These are phyloP conservation scores for Phytophthora pluvialis DNA, from an alignment of 352 stramenopile species.

Conservation along the genomic window DNA sequence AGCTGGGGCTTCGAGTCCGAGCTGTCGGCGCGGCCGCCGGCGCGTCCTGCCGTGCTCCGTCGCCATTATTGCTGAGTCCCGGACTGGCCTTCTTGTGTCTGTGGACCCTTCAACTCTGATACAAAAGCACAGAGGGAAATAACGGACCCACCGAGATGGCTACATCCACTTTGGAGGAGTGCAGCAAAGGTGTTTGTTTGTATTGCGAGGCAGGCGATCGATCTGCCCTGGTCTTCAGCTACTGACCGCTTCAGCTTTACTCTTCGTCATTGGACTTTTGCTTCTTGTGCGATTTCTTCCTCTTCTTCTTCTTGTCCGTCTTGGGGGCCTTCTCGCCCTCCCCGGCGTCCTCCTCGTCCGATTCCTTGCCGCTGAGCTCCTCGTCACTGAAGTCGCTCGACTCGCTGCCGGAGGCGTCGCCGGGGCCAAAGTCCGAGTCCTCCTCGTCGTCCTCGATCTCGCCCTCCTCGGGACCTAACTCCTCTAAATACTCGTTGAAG, in stretches of 20 bases:
- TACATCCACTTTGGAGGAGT: slow-evolving; percentile 9
- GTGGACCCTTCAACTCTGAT: slow-evolving; percentile 7
- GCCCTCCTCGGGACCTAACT: slow-evolving; percentile 80
- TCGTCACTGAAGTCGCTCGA: slow-evolving; percentile 89
- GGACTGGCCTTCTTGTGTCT: slow-evolving; percentile 17
- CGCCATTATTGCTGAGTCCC: background rate
- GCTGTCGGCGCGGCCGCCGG: slow-evolving; percentile 14
- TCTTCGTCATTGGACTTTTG: slow-evolving; percentile 42
- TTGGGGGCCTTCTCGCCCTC: slow-evolving; percentile 48
- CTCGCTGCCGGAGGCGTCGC: slow-evolving; percentile 62
- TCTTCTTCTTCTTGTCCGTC: slow-evolving; percentile 73
- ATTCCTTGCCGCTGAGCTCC: slow-evolving; percentile 78
- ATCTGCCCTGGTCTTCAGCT: slow-evolving; percentile 5
- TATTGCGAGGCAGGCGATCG: slow-evolving; percentile 10
- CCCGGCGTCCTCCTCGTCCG: slow-evolving; percentile 61
- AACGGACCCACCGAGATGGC: slow-evolving; percentile 19
- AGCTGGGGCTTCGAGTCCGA: slow-evolving; percentile 25
- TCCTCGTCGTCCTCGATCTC: slow-evolving; percentile 93
- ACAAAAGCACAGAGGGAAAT: slow-evolving; percentile 8
- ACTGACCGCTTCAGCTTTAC: slow-evolving; percentile 17
- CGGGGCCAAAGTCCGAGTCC: slow-evolving; percentile 94
- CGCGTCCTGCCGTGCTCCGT: slow-evolving; percentile 6
- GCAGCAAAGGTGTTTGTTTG: slow-evolving; percentile 6
- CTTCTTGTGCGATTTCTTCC: slow-evolving; percentile 80
- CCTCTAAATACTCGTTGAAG: slow-evolving; percentile 83